Percentiles rank a stretch among this genome's conserved stretches.
phyloP scores from a whole-genome alignment of 495 filamentous ascomycete genomes.

The Penicillium waksmanii region DNA sequence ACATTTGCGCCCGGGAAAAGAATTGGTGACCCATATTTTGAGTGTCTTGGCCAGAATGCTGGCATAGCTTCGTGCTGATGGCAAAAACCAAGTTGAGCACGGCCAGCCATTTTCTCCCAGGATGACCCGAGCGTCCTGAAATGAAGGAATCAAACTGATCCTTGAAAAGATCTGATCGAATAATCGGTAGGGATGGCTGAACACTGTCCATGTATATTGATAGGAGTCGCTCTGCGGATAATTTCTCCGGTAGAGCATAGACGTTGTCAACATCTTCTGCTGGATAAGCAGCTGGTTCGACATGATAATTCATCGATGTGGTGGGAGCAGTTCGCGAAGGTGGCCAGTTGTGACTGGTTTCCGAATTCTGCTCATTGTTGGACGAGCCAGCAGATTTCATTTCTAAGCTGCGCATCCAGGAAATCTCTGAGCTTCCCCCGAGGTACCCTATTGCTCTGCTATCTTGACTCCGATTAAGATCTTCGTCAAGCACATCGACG shows the following conservation, averaged over 20 bases:
- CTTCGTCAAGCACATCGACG: background rate
- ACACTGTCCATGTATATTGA: background rate
- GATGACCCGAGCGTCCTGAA: background rate
- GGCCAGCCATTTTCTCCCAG: background rate
- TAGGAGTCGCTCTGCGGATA: background rate
- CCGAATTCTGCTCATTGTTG: background rate
- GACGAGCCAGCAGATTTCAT: background rate
- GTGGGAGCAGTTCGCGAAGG: background rate
- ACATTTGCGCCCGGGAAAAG: conserved; percentile 10
- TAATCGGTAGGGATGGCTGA: background rate
- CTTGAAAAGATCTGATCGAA: background rate
- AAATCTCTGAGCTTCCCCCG: background rate
- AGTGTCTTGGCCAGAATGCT: background rate
- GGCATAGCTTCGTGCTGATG: background rate
- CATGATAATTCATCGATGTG: background rate
- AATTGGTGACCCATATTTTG: background rate
- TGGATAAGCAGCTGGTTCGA: background rate
- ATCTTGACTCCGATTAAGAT: background rate
- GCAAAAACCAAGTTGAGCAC: conserved; percentile 1
- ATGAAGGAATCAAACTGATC: background rate
- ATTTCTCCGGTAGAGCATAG: background rate
- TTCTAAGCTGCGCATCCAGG: background rate
- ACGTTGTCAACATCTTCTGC: background rate
- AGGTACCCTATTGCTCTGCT: background rate
- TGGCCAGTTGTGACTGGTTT: background rate